Conservation (phyloP, 2,329 filamentous ascomycete species). For the Hypoxylon sp. region DNA sequence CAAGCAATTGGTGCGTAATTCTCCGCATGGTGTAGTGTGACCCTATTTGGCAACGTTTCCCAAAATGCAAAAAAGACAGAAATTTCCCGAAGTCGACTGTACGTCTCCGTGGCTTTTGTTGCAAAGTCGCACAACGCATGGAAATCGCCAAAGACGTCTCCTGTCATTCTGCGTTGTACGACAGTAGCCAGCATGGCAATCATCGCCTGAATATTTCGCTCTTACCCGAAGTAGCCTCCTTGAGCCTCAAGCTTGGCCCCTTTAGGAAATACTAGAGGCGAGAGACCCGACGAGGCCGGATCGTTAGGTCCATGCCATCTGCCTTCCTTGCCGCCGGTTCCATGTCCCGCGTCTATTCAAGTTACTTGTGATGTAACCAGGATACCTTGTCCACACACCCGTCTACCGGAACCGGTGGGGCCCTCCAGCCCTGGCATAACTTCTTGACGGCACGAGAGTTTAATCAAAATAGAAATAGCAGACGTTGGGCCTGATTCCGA, state of each 20-base stretch:
- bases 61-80: constrained; percentile 53
- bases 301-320: constrained; percentile 49
- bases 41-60: constrained; percentile 48
- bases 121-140: constrained; percentile 50
- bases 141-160: constrained; percentile 45
- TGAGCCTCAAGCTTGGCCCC: constrained; percentile 45
- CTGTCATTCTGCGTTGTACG: constrained; percentile 56
- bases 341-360: constrained; percentile 39
- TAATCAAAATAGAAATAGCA: constrained; percentile 34
- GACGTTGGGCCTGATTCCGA: constrained; percentile 41
- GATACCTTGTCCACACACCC: constrained; percentile 50
- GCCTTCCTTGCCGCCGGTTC: constrained; percentile 48
- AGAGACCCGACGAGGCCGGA: constrained; percentile 45
- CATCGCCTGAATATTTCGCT: constrained; percentile 54
- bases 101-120: constrained; percentile 54
- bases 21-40: constrained; percentile 55
- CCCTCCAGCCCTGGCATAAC: constrained; percentile 40
- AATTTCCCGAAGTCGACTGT: constrained; percentile 58
- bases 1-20: constrained; percentile 51
- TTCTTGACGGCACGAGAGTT: constrained; percentile 34
- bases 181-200: constrained; percentile 52
- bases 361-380: constrained; percentile 42
- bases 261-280: constrained; percentile 44
- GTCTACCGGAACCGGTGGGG: constrained; percentile 55
- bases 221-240: constrained; percentile 43